phyloP scores from a whole-genome alignment of 1,284 basidiomycete species.

The Taiwanofungus camphoratus region DNA sequence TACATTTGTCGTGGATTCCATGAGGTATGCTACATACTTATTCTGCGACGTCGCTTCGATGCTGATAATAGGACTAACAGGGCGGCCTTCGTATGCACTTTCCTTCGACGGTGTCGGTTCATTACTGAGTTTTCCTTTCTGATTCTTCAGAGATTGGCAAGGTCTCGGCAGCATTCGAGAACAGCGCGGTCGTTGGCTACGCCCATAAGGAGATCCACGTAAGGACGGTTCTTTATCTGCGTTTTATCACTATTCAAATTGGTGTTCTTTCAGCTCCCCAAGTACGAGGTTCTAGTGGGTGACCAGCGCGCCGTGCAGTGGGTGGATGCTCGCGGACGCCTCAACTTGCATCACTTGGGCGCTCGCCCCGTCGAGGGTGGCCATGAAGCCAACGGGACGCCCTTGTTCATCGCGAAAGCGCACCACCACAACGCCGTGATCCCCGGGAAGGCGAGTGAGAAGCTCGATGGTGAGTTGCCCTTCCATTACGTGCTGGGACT shows the following conservation, averaged over 20 bases:
- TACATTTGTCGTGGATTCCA: constrained; percentile 57
- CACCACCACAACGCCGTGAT: constrained; percentile 44
- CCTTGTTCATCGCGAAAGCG: constrained; percentile 57
- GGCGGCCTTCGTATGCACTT: constrained; percentile 51
- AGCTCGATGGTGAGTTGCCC: constrained; percentile 41
- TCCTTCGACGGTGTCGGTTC: not conserved
- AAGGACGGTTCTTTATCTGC: constrained; percentile 17
- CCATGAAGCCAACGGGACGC: constrained; percentile 52
- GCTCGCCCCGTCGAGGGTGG: constrained; percentile 62
- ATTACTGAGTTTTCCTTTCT: constrained; percentile 8
- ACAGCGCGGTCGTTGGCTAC: constrained; percentile 60
- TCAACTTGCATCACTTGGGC: constrained; percentile 40
- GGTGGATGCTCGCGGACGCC: constrained; percentile 42
- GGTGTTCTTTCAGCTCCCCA: constrained; percentile 36
- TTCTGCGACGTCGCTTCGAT: not conserved
- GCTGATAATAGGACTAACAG: constrained; percentile 26
- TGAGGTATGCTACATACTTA: constrained; percentile 38
- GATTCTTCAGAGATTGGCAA: constrained; percentile 55
- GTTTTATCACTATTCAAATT: constrained; percentile 2
- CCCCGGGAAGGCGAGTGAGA: constrained; percentile 59
- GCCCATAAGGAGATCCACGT: constrained; percentile 53
- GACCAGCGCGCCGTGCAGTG: constrained; percentile 52
- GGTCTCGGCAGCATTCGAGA: constrained; percentile 47
- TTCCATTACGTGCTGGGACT: not conserved
- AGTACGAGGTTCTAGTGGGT: constrained; percentile 66